Base-by-base conservation (phyloP, 2,329 filamentous ascomycete species). In the Pseudomassariella vexata region DNA sequence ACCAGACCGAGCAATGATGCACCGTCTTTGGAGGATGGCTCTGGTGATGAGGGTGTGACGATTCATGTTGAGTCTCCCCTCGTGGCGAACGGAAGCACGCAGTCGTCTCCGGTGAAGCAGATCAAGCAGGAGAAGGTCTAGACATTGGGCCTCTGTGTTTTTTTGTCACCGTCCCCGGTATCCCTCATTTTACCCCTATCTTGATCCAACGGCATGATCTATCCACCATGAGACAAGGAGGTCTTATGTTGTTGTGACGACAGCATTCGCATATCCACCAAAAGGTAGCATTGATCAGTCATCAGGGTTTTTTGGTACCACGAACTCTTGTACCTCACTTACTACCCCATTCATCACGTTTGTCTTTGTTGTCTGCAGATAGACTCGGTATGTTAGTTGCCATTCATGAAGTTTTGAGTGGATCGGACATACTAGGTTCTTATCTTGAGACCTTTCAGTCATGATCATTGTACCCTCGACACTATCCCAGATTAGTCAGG, bases 11-110 rank as follows among this genome's bases (percentile, higher is more conserved):
- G 55, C 43, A 54, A 53, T 29, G 51, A 48, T 34, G 59, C 63
- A 34, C 55, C 57, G 28, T 56, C 65, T 34, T 71, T 68, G 28
- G 66, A 71, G 40, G 57, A 62, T 39, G 57, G 55, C 29, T 59
- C 62, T 24, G 66, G 59, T 37, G 69, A 73, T 41, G 71, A 76
- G 47, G 67, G 65, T 38, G 63, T 66, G 35, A 74, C 72, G n/a
- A 64, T 76, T 45, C 64, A 66, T 38, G 63, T 70, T 28, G 68
- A 75, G 39, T 63, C 63, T 34, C 62, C 61, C 31, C 55, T 61
- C 34, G 52, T 55, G 32, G 62, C 60, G 33, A 55, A 59, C 34
- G 61, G 60, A 41, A 68, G 63, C 48, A 60, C 63, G 42, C 57
- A 66, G 41, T 66, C 65, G 17, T 75, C 72, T 25, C 70, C 72